Percentiles rank a stretch among this genome's conserved stretches.
These are phyloP conservation scores for Quercus lobata DNA, from an alignment of 331 rosid genomes.

Conservation along the genomic window DNA sequence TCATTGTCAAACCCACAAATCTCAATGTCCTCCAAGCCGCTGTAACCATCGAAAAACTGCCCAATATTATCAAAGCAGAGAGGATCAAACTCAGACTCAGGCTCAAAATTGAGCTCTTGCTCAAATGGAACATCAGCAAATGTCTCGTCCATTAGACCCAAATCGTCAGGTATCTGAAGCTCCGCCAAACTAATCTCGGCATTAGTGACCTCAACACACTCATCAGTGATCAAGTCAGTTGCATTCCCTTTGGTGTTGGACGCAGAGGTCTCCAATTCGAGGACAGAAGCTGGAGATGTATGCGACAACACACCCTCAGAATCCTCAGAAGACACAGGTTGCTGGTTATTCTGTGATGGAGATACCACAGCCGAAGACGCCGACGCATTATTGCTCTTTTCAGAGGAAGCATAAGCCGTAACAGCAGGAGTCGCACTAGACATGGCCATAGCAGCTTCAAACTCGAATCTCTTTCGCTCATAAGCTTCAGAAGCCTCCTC, in stretches of 20 bases:
- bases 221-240: conserved; percentile 21
- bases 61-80: conserved; percentile 30
- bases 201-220: conserved; percentile 6
- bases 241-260: conserved; percentile 16
- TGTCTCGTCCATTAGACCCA: conserved; percentile 31
- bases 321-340: conserved; percentile 26
- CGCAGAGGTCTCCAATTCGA: conserved; percentile 42
- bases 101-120: conserved; percentile 10
- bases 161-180: conserved; percentile 36
- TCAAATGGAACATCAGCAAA: conserved; percentile 13
- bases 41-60: conserved; percentile 33
- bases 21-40: conserved; percentile 36
- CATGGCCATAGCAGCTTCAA: conserved; percentile 39
- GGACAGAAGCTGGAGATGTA: conserved; percentile 45
- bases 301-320: conserved; percentile 34
- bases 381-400: conserved; percentile 18
- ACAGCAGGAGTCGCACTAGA: neutral
- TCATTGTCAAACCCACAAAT: conserved; percentile 42
- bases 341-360: neutral
- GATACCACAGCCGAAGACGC: conserved; percentile 21
- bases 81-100: conserved; percentile 38
- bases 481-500: conserved; percentile 70
- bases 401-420: conserved; percentile 1
- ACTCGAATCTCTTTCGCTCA: conserved; percentile 39
- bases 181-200: conserved; percentile 19